phyloP scores from a whole-genome alignment of 2,329 filamentous ascomycete genomes.

The Diaporthe amygdali region DNA sequence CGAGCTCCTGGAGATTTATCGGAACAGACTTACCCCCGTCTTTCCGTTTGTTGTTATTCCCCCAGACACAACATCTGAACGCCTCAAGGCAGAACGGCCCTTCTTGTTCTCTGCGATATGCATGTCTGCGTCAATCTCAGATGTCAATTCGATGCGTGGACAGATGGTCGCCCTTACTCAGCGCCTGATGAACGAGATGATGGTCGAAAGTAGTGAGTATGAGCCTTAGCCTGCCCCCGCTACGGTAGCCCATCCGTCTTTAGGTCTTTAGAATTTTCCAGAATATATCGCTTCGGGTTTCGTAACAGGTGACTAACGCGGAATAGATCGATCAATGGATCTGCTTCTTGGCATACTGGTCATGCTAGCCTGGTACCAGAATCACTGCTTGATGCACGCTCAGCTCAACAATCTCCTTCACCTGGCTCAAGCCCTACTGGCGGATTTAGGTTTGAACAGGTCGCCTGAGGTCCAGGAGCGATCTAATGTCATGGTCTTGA shows the following conservation, averaged over 20 bases:
- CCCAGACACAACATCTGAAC: constrained; percentile 37
- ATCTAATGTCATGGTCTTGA: constrained; percentile 46
- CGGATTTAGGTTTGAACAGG: constrained; percentile 52
- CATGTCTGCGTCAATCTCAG: constrained; percentile 55
- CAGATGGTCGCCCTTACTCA: constrained; percentile 55
- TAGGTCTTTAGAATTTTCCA: no score
- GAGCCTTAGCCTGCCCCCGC: no score
- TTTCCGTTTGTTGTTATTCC: constrained; percentile 56
- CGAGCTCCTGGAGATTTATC: constrained; percentile 49
- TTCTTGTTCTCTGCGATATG: constrained; percentile 55
- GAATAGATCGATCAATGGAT: constrained; percentile 56
- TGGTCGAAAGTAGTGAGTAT: no score
- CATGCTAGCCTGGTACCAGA: constrained; percentile 57
- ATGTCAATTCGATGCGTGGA: constrained; percentile 51
- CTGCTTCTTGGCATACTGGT: constrained; percentile 54
- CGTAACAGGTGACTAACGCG: no score
- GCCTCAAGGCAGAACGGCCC: constrained; percentile 45
- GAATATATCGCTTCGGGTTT: no score
- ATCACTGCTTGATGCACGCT: constrained; percentile 58
- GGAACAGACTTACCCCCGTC: constrained; percentile 45
- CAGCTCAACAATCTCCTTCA: constrained; percentile 58
- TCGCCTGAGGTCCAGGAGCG: constrained; percentile 47
- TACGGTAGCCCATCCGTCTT: no score
- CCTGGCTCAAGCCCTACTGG: constrained; percentile 51
- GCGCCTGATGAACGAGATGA: constrained; percentile 52